Percentiles rank a stretch among this genome's conserved stretches.
Conservation (phyloP, 352 stramenopile species). For the Blastocystis sp. region DNA sequence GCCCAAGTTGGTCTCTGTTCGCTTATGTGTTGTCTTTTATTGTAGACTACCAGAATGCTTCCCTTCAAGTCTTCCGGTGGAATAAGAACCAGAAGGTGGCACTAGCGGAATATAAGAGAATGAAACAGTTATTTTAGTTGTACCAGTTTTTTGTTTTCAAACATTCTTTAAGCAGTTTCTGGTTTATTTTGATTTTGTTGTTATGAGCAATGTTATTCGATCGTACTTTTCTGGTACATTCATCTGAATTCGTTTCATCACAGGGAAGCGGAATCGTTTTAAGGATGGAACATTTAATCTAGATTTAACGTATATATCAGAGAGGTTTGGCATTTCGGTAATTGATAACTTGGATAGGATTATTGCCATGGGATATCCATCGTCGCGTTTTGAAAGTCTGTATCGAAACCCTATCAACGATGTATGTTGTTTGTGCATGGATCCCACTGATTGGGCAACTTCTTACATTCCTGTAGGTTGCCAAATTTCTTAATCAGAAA, state of each 20-base stretch:
- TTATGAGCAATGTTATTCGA: slow-evolving; percentile 10
- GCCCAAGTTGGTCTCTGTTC: neutral
- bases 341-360: slow-evolving; percentile 7
- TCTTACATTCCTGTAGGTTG: slow-evolving; percentile 33
- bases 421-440: neutral
- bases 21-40: neutral
- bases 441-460: neutral
- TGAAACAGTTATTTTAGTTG: too few species aligned
- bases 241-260: neutral
- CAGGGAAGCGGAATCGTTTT: slow-evolving; percentile 55
- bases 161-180: neutral
- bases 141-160: neutral
- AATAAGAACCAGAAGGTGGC: neutral
- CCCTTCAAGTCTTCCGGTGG: neutral
- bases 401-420: slow-evolving; percentile 30
- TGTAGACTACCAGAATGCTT: neutral
- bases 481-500: neutral
- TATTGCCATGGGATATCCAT: slow-evolving; percentile 59
- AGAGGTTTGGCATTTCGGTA: neutral
- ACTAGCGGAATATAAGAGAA: too few species aligned
- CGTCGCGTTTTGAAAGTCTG: slow-evolving; percentile 28
- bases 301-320: slow-evolving; percentile 55
- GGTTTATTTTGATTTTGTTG: neutral
- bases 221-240: slow-evolving; percentile 27
- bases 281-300: slow-evolving; percentile 36